Evolutionary conservation across 2,329 filamentous ascomycete species (phyloP).

Genomic region (Botrytis elliptica): DNA sequence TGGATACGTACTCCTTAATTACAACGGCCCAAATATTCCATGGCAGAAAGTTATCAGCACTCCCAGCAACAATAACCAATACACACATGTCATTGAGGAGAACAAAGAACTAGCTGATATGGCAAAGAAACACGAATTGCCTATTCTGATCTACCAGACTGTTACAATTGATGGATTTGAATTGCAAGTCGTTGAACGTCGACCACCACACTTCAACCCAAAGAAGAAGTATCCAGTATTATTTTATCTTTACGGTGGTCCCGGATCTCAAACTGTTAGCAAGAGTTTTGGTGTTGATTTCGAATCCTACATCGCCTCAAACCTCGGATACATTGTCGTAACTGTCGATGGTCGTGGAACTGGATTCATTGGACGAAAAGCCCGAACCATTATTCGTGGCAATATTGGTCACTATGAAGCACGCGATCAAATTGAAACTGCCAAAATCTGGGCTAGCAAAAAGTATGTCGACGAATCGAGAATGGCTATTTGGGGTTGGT

Average conservation of each 20-base stretch:
- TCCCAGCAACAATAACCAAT: slow-evolving; percentile 62
- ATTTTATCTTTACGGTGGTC: slow-evolving; percentile 92
- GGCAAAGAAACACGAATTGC: slow-evolving; percentile 75
- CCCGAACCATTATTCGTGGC: slow-evolving; percentile 77
- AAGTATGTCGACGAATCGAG: slow-evolving; percentile 78
- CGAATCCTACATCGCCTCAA: slow-evolving; percentile 82
- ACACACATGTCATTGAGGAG: slow-evolving; percentile 72
- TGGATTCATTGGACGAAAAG: slow-evolving; percentile 81
- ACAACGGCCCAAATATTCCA: slow-evolving; percentile 80
- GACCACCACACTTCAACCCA: slow-evolving; percentile 82
- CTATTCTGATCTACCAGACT: slow-evolving; percentile 77
- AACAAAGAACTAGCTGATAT: slow-evolving; percentile 69
- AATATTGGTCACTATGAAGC: slow-evolving; percentile 85
- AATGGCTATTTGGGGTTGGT: slow-evolving; percentile 98
- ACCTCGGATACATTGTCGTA: slow-evolving; percentile 87
- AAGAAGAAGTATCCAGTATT: slow-evolving; percentile 88
- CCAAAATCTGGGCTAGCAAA: slow-evolving; percentile 77
- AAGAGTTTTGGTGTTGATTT: slow-evolving; percentile 84
- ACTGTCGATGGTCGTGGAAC: slow-evolving; percentile 94
- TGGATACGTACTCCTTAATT: slow-evolving; percentile 80
- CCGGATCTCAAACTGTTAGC: slow-evolving; percentile 84
- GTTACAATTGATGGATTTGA: slow-evolving; percentile 79
- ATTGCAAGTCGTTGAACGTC: slow-evolving; percentile 74
- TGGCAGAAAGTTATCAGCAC: slow-evolving; percentile 90
- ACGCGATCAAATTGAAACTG: slow-evolving; percentile 86